Evolutionary conservation across 1,139 yeast genomes (phyloP).

Genomic region (Hyphopichia pseudoburtonii): DNA sequence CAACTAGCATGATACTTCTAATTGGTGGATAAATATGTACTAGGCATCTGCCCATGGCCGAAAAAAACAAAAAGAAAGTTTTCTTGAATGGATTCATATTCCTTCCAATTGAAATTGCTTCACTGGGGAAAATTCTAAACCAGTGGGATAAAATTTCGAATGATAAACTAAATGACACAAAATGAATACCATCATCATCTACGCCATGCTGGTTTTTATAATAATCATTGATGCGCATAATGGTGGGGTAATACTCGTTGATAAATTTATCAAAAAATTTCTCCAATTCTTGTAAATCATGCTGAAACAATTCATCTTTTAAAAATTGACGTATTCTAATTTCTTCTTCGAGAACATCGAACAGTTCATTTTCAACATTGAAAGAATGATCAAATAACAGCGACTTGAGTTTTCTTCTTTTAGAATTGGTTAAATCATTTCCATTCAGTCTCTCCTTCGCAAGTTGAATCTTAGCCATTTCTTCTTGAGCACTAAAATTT

Average conservation of each 20-base stretch:
- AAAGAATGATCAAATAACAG: neutral
- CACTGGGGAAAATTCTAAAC: conserved; percentile 38
- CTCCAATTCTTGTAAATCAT: conserved; percentile 23
- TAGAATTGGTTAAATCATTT: conserved; percentile 2
- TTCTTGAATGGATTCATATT: conserved; percentile 30
- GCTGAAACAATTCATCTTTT: conserved; percentile 11
- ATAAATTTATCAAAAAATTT: conserved; percentile 28
- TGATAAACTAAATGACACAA: conserved; percentile 25
- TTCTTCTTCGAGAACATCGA: conserved; percentile 2
- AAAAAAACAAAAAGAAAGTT: conserved; percentile 34
- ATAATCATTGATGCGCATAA: conserved; percentile 23
- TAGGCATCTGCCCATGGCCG: conserved; percentile 35
- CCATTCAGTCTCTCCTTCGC: conserved; percentile 5
- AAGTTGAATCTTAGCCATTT: neutral
- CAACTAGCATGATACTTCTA: conserved; percentile 35
- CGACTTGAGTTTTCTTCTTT: conserved; percentile 6
- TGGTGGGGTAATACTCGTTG: conserved; percentile 27
- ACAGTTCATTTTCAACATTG: conserved; percentile 1
- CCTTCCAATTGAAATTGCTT: conserved; percentile 30
- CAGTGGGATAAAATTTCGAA: conserved; percentile 35
- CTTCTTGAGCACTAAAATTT: neutral
- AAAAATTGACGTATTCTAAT: conserved; percentile 1
- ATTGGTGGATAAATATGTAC: conserved; percentile 34
- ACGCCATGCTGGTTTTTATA: conserved; percentile 17
- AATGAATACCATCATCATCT: conserved; percentile 17